A percentile compares a stretch with the other conserved stretches of the same genome.
Conservation (phyloP, 2,329 filamentous ascomycete species). For the Trichoderma atrobrunneum region DNA sequence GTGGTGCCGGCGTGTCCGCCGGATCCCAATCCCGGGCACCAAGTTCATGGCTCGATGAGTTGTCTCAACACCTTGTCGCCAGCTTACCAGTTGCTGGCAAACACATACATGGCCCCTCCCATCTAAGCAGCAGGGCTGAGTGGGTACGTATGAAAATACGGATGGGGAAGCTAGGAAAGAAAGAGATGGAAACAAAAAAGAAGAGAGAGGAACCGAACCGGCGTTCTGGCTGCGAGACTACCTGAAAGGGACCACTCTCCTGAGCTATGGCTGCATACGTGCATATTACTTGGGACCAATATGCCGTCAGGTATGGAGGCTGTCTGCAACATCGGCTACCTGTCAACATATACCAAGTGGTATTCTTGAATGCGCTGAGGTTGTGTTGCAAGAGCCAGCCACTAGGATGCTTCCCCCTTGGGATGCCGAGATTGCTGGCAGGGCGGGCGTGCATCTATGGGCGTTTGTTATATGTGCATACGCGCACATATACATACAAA, state of each 20-base stretch:
- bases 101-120: constrained; percentile 15
- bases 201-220: neutral
- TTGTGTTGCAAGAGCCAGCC: neutral
- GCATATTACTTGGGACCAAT: neutral
- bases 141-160: constrained; percentile 6
- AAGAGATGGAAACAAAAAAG: neutral
- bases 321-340: neutral
- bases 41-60: constrained; percentile 14
- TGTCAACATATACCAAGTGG: neutral
- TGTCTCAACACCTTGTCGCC: constrained; percentile 18
- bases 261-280: constrained; percentile 3
- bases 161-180: neutral
- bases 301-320: constrained; percentile 1
- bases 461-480: constrained; percentile 7
- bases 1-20: constrained; percentile 4
- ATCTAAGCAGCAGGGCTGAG: constrained; percentile 15
- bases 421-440: neutral
- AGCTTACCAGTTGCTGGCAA: constrained; percentile 15
- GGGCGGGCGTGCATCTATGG: constrained; percentile 8
- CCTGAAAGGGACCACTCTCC: neutral
- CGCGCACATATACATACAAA: neutral
- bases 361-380: neutral
- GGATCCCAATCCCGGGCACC: constrained; percentile 8
- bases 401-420: constrained; percentile 7
- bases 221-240: neutral